phyloP scores from a whole-genome alignment of 345 rosid species.

The Luvunga scandens region DNA sequence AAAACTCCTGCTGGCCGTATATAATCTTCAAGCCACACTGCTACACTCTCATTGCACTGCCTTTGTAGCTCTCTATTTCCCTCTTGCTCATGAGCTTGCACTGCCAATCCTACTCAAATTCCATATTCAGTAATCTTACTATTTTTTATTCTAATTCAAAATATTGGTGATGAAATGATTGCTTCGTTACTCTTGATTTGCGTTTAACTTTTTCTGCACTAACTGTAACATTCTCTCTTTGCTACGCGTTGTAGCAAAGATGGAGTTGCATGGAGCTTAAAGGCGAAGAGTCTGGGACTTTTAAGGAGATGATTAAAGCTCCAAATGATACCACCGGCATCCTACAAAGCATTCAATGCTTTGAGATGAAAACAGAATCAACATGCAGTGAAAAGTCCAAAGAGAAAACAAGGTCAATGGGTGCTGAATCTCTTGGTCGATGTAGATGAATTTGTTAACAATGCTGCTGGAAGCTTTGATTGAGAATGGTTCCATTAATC shows the following conservation, averaged over 20 bases:
- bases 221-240: background rate
- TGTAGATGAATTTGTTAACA: slow-evolving; percentile 8
- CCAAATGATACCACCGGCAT: background rate
- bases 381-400: background rate
- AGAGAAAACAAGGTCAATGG: background rate
- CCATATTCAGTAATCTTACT: background rate
- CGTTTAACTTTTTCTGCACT: background rate
- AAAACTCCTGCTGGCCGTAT: slow-evolving; percentile 1
- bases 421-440: background rate
- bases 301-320: background rate
- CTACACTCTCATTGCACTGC: background rate
- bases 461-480: background rate
- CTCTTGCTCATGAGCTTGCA: too few relatives aligned
- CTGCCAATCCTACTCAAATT: background rate
- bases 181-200: background rate
- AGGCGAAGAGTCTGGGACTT: background rate
- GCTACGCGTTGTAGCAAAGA: background rate
- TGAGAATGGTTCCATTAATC: slow-evolving; percentile 8
- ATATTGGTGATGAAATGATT: background rate
- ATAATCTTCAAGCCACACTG: slow-evolving; percentile 2
- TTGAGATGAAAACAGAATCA: background rate
- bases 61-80: background rate
- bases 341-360: background rate
- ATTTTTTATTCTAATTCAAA: background rate
- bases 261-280: background rate